Evolutionary conservation across 2,329 filamentous ascomycete genomes (phyloP).

Genomic region (Monascus ruber): DNA sequence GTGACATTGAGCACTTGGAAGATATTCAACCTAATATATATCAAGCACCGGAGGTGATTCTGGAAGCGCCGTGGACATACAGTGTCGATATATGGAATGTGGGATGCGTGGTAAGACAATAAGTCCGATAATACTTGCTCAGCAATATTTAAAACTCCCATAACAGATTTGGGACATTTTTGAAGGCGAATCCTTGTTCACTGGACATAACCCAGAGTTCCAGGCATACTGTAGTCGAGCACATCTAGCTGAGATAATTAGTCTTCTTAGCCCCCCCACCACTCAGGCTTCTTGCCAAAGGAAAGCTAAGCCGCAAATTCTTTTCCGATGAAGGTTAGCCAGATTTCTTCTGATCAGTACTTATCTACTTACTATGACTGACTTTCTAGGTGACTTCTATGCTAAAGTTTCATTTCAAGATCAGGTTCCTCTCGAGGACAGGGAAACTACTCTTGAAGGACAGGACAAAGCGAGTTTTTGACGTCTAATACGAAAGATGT

Average conservation of each 20-base stretch:
- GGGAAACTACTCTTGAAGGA: conserved; percentile 27
- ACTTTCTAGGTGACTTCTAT: conserved; percentile 18
- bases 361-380: too few species aligned
- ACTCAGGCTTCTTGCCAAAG: conserved; percentile 20
- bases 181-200: conserved; percentile 37
- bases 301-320: conserved; percentile 24
- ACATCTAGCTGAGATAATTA: conserved; percentile 40
- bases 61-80: conserved; percentile 36
- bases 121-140: conserved; percentile 2
- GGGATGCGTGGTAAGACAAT: conserved; percentile 37
- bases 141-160: conserved; percentile 3
- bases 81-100: conserved; percentile 44
- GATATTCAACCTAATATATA: conserved; percentile 23
- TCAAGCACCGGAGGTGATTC: conserved; percentile 35
- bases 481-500: conserved; percentile 23
- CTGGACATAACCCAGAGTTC: conserved; percentile 27
- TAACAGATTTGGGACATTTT: conserved; percentile 40
- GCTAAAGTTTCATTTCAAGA: conserved; percentile 11
- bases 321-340: conserved; percentile 27
- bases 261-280: conserved; percentile 36
- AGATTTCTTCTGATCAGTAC: conserved; percentile 1
- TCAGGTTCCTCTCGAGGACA: conserved; percentile 21
- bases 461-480: conserved; percentile 22
- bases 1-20: conserved; percentile 22
- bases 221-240: conserved; percentile 33